Base-by-base conservation (phyloP, 2,329 filamentous ascomycete genomes). In the Colletotrichum truncatum region DNA sequence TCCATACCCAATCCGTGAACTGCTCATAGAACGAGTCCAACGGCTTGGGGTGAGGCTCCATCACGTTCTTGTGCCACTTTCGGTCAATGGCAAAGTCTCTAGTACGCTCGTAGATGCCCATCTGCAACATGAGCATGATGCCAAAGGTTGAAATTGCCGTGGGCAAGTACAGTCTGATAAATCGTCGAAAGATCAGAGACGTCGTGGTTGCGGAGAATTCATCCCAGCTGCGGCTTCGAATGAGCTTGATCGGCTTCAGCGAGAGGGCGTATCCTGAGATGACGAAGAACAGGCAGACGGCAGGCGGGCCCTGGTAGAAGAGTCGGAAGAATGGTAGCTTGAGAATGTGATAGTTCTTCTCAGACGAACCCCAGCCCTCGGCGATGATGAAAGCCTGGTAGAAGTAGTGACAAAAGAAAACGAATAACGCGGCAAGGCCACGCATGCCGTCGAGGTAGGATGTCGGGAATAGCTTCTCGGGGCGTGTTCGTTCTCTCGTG, bases 201-300 rank as follows among this genome's bases (percentile, higher is more conserved):
- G 81, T 77, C 73, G 87, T 79, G 18, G 82, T 80, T 18, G 70
- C 75, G 2, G 80, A 76, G 55, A 85, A 80, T 12, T 79, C 80
- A 32, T 77, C 70, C 45, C 73, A 74, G n/a, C 68, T 70, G n/a
- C 76, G 74, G 58, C 69, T 75, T 43, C 80, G 80, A 23, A 78
- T 73, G 51, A 85, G 77, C 67, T 81, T 83, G n/a, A 87, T 70
- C 1, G 84, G 83, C 46, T 81, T 81, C 59, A 88, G 81, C 28
- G 83, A 84, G 11, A 90, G 78, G 3, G 86, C 88, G 73, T 88
- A 89, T 18, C 87, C 87, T 1, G 85, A 87, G 45, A 89, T 85
- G 70, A 89, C 83, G 71, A 89, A 89, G 78, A 90, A 90, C 68
- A 88, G 75, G 73, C 83, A 85, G 38, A 89, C 87, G 69, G 85